A percentile compares a stretch with the other conserved stretches of the same genome.
These are phyloP conservation scores for Colletotrichum chlorophyti DNA, from an alignment of 2,329 filamentous ascomycete genomes.

Conservation along the genomic window DNA sequence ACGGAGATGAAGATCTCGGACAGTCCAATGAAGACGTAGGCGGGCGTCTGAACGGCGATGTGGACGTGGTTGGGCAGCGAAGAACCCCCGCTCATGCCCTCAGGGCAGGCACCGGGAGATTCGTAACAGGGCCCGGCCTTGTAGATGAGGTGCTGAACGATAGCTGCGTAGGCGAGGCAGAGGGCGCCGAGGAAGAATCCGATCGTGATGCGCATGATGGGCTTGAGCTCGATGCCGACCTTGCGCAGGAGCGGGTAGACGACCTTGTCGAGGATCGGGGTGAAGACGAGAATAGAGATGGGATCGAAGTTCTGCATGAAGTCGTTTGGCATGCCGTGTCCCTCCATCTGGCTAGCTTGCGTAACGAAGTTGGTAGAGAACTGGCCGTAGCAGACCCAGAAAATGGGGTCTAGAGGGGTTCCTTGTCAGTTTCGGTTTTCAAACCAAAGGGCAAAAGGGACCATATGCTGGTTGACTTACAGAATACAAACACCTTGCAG, in stretches of 20 bases:
- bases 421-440: not conserved
- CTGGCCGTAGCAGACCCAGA: conserved; percentile 73
- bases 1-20: conserved; percentile 71
- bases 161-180: conserved; percentile 64
- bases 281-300: conserved; percentile 70
- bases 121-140: conserved; percentile 57
- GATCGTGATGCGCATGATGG: conserved; percentile 69
- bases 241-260: conserved; percentile 65
- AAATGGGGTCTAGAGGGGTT: conserved; percentile 58
- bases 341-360: conserved; percentile 63
- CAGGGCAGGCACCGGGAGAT: conserved; percentile 44
- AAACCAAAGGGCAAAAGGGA: rapidly evolving
- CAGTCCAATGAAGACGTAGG: conserved; percentile 63
- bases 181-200: conserved; percentile 64
- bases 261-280: conserved; percentile 52
- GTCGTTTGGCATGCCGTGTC: conserved; percentile 74
- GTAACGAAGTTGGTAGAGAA: conserved; percentile 72
- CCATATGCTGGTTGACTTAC: conserved; percentile 34
- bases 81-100: conserved; percentile 37
- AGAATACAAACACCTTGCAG: conserved; percentile 74
- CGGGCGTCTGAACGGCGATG: conserved; percentile 61
- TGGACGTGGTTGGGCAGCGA: conserved; percentile 53
- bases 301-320: conserved; percentile 74
- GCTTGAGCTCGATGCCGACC: conserved; percentile 64
- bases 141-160: conserved; percentile 69